phyloP scores from a whole-genome alignment of 345 rosid genomes.

The Heritiera fomes region DNA sequence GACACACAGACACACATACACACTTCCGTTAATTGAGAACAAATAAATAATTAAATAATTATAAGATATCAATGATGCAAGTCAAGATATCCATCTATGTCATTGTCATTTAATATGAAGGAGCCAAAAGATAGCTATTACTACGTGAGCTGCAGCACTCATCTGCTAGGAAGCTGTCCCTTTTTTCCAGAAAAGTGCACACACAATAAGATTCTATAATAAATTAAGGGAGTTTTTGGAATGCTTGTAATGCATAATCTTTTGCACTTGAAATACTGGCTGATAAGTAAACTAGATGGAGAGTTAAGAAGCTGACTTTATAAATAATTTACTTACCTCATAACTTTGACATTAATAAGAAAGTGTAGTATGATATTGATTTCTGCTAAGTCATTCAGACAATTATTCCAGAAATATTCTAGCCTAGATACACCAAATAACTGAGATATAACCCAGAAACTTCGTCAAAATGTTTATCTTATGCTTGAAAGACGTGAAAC shows the following conservation, averaged over 20 bases:
- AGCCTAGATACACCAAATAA: constrained; percentile 14
- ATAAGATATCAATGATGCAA: background rate
- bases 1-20: background rate
- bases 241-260: background rate
- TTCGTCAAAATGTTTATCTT: background rate
- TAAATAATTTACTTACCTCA: background rate
- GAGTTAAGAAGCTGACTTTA: background rate
- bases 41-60: constrained; percentile 6
- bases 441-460: background rate
- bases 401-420: background rate
- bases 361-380: background rate
- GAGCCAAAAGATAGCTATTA: background rate
- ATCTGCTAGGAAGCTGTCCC: background rate
- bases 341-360: background rate
- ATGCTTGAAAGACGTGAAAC: constrained; percentile 4
- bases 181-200: background rate
- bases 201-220: background rate
- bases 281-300: background rate
- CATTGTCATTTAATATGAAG: background rate
- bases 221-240: background rate
- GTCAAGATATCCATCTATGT: background rate
- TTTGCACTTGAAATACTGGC: background rate
- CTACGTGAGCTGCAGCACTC: background rate
- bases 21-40: background rate
- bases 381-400: background rate